A percentile compares a stretch with the other conserved stretches of the same genome.
phyloP scores from a whole-genome alignment of 2,329 filamentous ascomycete genomes.

The Paramyrothecium roridum region DNA sequence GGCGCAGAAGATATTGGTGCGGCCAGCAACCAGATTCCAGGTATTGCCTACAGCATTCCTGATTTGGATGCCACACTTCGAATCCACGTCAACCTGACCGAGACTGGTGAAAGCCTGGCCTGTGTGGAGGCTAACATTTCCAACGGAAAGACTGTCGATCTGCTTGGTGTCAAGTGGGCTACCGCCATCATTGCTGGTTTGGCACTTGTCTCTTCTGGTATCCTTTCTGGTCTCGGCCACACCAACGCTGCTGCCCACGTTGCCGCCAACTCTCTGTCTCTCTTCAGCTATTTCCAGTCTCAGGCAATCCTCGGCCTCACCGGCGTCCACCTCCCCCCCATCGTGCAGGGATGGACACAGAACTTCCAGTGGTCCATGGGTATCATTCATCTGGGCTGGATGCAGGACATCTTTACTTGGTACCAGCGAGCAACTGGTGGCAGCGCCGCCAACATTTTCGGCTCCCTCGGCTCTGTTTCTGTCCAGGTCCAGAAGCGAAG shows the following conservation, averaged over 20 bases:
- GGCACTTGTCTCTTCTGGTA: conserved; percentile 77
- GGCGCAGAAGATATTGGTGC: conserved; percentile 39
- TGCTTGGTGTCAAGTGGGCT: conserved; percentile 84
- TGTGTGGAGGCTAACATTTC: conserved; percentile 86
- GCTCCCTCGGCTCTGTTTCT: conserved; percentile 69
- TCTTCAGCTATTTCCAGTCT: conserved; percentile 92
- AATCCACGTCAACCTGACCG: conserved; percentile 73
- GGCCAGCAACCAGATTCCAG: conserved; percentile 66
- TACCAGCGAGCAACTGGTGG: conserved; percentile 93
- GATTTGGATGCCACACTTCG: conserved; percentile 85
- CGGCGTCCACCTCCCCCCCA: conserved; percentile 76
- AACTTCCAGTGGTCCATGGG: conserved; percentile 99
- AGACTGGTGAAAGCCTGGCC: conserved; percentile 62
- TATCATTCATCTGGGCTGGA: conserved; percentile 82
- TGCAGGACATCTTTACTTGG: conserved; percentile 89
- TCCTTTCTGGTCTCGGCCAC: conserved; percentile 87
- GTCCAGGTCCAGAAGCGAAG: conserved; percentile 75
- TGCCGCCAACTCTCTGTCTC: conserved; percentile 87
- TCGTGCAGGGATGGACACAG: conserved; percentile 91
- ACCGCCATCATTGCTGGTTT: conserved; percentile 85
- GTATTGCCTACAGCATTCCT: conserved; percentile 83
- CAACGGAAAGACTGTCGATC: conserved; percentile 89
- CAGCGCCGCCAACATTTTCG: conserved; percentile 74
- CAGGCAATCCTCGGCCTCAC: conserved; percentile 90
- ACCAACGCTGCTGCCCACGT: conserved; percentile 94